These are phyloP conservation scores for Debaryomyces fabryi DNA, from an alignment of 1,139 yeast species.

Conservation along the genomic window DNA sequence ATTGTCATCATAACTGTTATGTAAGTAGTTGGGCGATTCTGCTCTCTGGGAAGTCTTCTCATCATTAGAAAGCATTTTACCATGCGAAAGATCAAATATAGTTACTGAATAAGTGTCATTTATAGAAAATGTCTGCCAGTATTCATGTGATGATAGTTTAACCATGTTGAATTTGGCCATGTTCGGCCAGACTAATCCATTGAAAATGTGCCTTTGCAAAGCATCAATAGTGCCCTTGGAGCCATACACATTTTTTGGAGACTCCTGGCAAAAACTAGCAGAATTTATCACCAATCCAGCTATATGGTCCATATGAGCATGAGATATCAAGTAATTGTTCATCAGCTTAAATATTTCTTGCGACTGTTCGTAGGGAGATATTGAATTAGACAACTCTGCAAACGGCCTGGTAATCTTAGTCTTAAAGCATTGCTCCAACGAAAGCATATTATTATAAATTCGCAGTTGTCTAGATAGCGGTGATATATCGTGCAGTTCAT, in stretches of 20 bases:
- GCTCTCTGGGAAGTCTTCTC: slow-evolving; percentile 24
- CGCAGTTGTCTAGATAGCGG: slow-evolving; percentile 20
- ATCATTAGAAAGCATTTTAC: slow-evolving; percentile 21
- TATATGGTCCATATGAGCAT: slow-evolving; percentile 84
- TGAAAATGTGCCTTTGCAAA: slow-evolving; percentile 61
- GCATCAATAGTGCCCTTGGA: slow-evolving; percentile 54
- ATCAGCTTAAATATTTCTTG: slow-evolving; percentile 38
- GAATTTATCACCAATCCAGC: slow-evolving; percentile 70
- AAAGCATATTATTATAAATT: slow-evolving; percentile 31
- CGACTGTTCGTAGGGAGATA: slow-evolving; percentile 25
- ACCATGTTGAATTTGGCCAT: slow-evolving; percentile 44
- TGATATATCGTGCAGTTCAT: slow-evolving; percentile 19
- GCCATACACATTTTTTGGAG: slow-evolving; percentile 54
- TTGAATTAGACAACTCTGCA: slow-evolving; percentile 15
- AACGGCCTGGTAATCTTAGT: slow-evolving; percentile 35
- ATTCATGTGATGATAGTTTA: slow-evolving; percentile 24
- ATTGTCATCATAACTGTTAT: slow-evolving; percentile 32
- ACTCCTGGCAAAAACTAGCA: slow-evolving; percentile 48
- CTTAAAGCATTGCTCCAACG: slow-evolving; percentile 22
- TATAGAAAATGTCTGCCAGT: slow-evolving; percentile 18
- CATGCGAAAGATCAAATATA: slow-evolving; percentile 44
- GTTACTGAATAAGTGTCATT: slow-evolving; percentile 21
- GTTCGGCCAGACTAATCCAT: slow-evolving; percentile 82
- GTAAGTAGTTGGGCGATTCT: slow-evolving; percentile 14
- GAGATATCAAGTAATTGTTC: slow-evolving; percentile 63